Evolutionary conservation across 179 eudicot species (phyloP), one percentile per base, ranked within the genome.

Genomic region (Silene coronaria): DNA sequence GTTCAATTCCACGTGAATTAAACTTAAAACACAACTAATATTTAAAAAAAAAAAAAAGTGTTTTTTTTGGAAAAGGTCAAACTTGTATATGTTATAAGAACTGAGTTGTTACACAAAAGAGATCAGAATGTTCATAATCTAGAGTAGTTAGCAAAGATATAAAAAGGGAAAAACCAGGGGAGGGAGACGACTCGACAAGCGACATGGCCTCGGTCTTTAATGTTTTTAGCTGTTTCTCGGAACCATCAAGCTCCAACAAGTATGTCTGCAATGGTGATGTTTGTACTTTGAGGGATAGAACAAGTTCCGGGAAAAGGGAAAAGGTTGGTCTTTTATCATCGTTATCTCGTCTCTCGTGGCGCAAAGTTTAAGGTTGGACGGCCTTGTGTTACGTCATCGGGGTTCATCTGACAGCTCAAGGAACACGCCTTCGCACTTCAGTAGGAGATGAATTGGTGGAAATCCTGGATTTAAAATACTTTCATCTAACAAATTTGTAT

Each of bases 211-310:
- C 75, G 19, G 24, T 81, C 32, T 51, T 74, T 53, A 81, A 74
- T 70, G 8, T 77, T 46, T 74, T 81, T 19, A 74, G 78, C 6
- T 81, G 84, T 65, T 77, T 81, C 63, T 69, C 81, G 0, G 81
- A 81, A 23, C 68, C 75, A 55, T 9, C 69, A 27, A 74, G 78
- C 76, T 81, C 84, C 23, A 64, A 42, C 19, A 77, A 64, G 72
- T 81, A 81, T 23, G 78, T 74, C 23, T 81, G 84, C 62, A 63
- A 81, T 74, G 81, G 84, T n/a, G 84, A 81, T 77, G 78, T 77
- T 34, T 81, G 84, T 17, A 55, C 58, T 17, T 55, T 81, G 48
- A 77, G 76, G 1, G 61, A 77, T 3, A 69, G 76, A 67, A 71
- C 78, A 11, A 4, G 9, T 42, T 10, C 69, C 0, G 51, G 68